Percentiles rank a stretch among this genome's conserved stretches.
phyloP scores from a whole-genome alignment of 805 yeast genomes.

The Candida hungchunana region DNA sequence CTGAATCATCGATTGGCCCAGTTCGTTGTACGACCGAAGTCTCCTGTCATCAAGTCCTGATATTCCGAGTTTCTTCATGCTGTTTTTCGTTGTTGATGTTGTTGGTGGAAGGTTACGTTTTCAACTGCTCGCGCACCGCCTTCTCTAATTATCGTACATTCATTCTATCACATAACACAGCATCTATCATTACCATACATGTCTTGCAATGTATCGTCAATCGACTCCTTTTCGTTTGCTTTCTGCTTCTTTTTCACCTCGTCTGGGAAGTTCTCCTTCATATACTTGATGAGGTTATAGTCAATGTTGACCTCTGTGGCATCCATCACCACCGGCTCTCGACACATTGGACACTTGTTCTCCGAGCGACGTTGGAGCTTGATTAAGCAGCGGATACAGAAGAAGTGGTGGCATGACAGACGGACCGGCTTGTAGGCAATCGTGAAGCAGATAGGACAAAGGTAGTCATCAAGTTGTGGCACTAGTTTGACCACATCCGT shows the following conservation, averaged over 20 bases:
- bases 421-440: constrained; percentile 71
- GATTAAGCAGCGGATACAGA: constrained; percentile 69
- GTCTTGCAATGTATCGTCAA: constrained; percentile 35
- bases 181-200: constrained; percentile 21
- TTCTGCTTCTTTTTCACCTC: constrained; percentile 61
- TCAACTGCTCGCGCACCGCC: too few relatives aligned
- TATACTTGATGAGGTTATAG: constrained; percentile 42
- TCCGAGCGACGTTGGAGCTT: constrained; percentile 57
- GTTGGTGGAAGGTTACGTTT: too few relatives aligned
- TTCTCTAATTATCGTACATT: too few relatives aligned
- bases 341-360: constrained; percentile 65
- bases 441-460: constrained; percentile 68
- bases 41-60: constrained; percentile 39
- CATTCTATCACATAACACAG: constrained; percentile 11
- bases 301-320: constrained; percentile 65
- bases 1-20: constrained; percentile 30
- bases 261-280: constrained; percentile 59
- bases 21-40: constrained; percentile 15
- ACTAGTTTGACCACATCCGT: constrained; percentile 49
- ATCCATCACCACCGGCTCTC: constrained; percentile 43
- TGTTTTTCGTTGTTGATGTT: too few relatives aligned
- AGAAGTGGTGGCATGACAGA: constrained; percentile 59
- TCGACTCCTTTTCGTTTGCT: constrained; percentile 47
- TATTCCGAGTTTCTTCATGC: constrained; percentile 43
- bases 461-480: constrained; percentile 74